Base-by-base conservation (phyloP, 2,329 filamentous ascomycete species). In the Epichloe gansuensis region DNA sequence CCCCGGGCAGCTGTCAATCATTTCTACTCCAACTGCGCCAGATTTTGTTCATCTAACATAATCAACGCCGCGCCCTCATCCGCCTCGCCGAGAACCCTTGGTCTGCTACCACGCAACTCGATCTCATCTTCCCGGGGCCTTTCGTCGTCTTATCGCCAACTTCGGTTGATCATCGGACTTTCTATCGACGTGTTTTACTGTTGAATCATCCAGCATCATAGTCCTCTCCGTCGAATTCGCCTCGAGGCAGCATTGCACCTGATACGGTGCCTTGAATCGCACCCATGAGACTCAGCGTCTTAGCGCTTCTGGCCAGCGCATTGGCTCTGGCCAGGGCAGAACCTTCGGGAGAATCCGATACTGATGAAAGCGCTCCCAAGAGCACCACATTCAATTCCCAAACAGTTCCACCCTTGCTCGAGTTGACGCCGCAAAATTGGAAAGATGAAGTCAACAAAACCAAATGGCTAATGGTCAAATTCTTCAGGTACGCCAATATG, bases 371-470 rank as follows among this genome's bases (percentile, higher is more conserved):
- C 38, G 43, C 34, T 31, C 6, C 35, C 35, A 13, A 73, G 56
- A 66, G 66, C 55, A 86, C 82, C 34, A 71, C 71, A 41, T 88
- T 88, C 71, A 84, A 88, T 62, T 78, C 74, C 56, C 73, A 83
- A 60, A 72, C 72, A 40, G 84, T 89, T 39, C 84, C 85, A 38
- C 79, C 82, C 4, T 68, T 86, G 61, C 67, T 76, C 43, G 77
- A 84, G 60, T 63, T 89, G 55, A 77, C 74, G 2, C 74, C 75
- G 31, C 67, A 74, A 43, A 82, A 72, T 57, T 77, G 82, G 57
- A 75, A 81, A 5, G 70, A 75, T 38, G 75, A 80, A 57, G 66
- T 78, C 45, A 77, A 76, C 56, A 71, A 70, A 51, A 68, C 71
- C 35, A 77, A 77, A 62, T 79, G 73, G 61, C 57, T 78, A 54